Base-by-base conservation (phyloP, 768 basidiomycete genomes). In the Sarcomyxa edulis region DNA sequence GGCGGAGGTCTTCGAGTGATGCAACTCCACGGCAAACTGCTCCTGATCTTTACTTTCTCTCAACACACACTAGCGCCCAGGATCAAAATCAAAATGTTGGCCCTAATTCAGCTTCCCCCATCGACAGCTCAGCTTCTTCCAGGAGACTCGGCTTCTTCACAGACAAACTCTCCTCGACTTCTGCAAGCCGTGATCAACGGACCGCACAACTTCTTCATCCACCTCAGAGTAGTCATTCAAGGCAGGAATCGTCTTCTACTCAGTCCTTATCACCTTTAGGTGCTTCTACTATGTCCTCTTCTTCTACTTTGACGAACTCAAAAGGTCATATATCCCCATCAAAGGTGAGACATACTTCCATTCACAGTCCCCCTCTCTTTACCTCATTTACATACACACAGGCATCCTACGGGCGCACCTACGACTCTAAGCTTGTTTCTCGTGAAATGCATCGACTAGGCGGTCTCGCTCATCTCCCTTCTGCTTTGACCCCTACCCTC, bases 361-460 rank as follows among this genome's bases (percentile, higher is more conserved):
- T 32, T 28, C 15, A 34, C 32, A 11, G 46, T 40, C 38, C 37
- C 14, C 36, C 35, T 39, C 32, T 39, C 36, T 40, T 22, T 46
- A 37, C 35, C 47, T 44, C 37, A 44, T 28, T 42, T 35, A 20
- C 28, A 8, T 19, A 15, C 37, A 15, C 31, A 32, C 43, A 72
- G 75, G 60, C 71, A 26, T 72, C 78, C 7, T 75, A 83, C 54
- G 71, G 75, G 16, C 78, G 85, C 15, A 85, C 84, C 1, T 88
- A 87, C 58, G 84, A 87, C 61, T 69, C 82, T 11, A 86, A 89
- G 56, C 67, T 86, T 32, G 84, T 90, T 47, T 75, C 83, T 3
- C 76, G 84, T 27, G 88, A 91, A 59, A 89, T 91, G 85, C 85
- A 89, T 51, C 75, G 88, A 23, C 74, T 90, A 4, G 86, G 81